Conservation (phyloP, 805 yeast genomes). For the Nakazawaea laoshanensis region DNA sequence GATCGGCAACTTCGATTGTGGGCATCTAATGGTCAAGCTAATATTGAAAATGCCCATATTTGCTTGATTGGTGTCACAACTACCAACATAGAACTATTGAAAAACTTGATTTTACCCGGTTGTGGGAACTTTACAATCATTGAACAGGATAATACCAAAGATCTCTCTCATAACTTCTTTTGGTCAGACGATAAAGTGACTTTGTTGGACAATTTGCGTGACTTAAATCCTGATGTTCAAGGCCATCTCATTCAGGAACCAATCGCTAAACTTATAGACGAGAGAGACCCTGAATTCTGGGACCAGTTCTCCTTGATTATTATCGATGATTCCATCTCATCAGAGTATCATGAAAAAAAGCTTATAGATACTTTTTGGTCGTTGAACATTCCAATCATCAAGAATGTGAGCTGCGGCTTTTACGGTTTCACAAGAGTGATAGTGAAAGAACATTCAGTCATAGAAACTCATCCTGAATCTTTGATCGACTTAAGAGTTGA, state of each 20-base stretch:
- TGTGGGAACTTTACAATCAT: conserved; percentile 57
- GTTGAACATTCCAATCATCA: conserved; percentile 44
- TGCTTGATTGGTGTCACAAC: conserved; percentile 52
- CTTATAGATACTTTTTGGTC: conserved; percentile 32
- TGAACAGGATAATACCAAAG: conserved; percentile 27
- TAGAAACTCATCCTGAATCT: conserved; percentile 66
- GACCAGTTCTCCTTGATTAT: conserved; percentile 40
- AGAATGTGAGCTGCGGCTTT: conserved; percentile 49
- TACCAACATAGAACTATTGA: conserved; percentile 59
- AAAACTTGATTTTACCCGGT: conserved; percentile 66
- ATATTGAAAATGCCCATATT: conserved; percentile 47
- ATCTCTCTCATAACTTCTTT: conserved; percentile 49
- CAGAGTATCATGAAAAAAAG: conserved; percentile 14
- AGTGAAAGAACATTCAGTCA: conserved; percentile 50
- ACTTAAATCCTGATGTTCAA: conserved; percentile 52
- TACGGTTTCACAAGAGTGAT: conserved; percentile 52
- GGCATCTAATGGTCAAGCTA: conserved; percentile 70
- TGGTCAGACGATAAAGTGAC: conserved; percentile 15
- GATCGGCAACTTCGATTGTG: conserved; percentile 87
- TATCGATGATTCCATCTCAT: conserved; percentile 26
- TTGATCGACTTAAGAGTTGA: conserved; percentile 61
- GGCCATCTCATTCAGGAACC: conserved; percentile 21
- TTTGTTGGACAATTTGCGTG: conserved; percentile 33
- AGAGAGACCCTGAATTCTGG: conserved; percentile 29
- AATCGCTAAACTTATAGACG: conserved; percentile 1